phyloP scores from a whole-genome alignment of 805 yeast species.

The Wickerhamomyces chaumierensis region DNA sequence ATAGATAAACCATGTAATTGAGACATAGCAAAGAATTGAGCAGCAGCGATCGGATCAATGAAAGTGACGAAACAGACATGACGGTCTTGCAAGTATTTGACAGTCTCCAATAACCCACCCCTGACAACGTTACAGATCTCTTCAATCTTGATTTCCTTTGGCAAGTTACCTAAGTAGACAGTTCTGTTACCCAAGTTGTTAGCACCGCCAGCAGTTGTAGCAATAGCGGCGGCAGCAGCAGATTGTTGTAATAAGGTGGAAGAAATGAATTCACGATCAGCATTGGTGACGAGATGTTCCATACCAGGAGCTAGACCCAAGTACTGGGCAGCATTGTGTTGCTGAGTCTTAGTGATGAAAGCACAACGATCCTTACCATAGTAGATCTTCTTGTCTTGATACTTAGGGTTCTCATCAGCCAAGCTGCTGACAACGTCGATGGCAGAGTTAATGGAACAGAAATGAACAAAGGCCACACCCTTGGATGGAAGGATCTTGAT shows the following conservation, averaged over 20 bases:
- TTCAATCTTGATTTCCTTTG: conserved; percentile 78
- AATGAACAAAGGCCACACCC: conserved; percentile 86
- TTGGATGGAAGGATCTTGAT: conserved; percentile 70
- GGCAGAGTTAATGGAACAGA: conserved; percentile 78
- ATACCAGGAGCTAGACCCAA: conserved; percentile 83
- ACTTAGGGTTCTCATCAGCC: conserved; percentile 52
- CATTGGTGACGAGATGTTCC: conserved; percentile 68
- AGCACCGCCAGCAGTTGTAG: conserved; percentile 89
- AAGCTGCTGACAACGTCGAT: conserved; percentile 71
- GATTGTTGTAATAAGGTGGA: conserved; percentile 82
- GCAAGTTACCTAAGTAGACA: conserved; percentile 82
- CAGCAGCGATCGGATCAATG: conserved; percentile 94
- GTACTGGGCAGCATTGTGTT: conserved; percentile 93
- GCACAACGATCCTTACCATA: conserved; percentile 96
- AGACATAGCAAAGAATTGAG: conserved; percentile 92
- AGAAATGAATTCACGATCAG: conserved; percentile 46
- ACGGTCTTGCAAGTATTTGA: conserved; percentile 70
- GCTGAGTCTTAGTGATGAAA: conserved; percentile 88
- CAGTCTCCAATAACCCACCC: conserved; percentile 84
- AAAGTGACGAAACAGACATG: conserved; percentile 93
- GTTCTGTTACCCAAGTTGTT: conserved; percentile 89
- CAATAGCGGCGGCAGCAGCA: conserved; percentile 96
- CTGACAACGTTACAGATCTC: conserved; percentile 94
- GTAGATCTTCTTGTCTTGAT: conserved; percentile 67
- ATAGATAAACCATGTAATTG: conserved; percentile 82